Evolutionary conservation across 176 grass and related monocot genomes (phyloP), one percentile per base, ranked within the genome.

Genomic region (Alloteropsis semialata): DNA sequence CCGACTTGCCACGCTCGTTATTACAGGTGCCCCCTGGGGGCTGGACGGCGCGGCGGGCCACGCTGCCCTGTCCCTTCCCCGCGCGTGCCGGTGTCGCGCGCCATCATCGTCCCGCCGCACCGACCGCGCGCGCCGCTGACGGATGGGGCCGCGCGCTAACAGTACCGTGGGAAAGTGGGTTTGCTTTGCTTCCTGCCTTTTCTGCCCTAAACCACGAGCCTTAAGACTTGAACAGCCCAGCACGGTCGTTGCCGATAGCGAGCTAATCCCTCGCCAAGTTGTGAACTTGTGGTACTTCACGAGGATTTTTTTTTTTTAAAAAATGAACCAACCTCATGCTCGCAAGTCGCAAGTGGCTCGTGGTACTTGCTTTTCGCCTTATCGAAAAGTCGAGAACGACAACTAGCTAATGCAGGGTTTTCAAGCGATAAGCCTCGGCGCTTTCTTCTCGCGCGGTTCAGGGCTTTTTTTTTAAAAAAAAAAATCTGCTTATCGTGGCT

Each of bases 321-420:
- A 33, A 46, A 3, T 57, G 22, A 29, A 29, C 15, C 10, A 51
- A 6, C 1, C 41, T 33, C 28, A 48, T 24, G 32, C 10, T 25
- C 22, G 44, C 77, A 53, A 80, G 77, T 25, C 22, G 44, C 77
- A 53, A 80, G 77, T 53, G 19, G 43, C 19, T 11, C 3, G 28
- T 11, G 8, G 14, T 6, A 16, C 13, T 49, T 15, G 49, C 48
- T 56, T 38, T 16, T 49, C 72, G 24, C 8, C 46, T 32, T 3
- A 80, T 66, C 45, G n/a, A 65, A 36, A 79, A 50, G 39, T 22
- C 41, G 77, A 80, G 49, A 54, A 13, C 48, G 62, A 80, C 77
- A 19, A 55, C 11, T 25, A n/a, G 34, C 2, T 36, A 3, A 48
- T 9, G 60, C 60, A 25, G 21, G 21, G 13, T 13, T 7, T 80